These are phyloP conservation scores for Plectosphaerella sp. DNA, from an alignment of 2,329 filamentous ascomycete species.

Conservation along the genomic window DNA sequence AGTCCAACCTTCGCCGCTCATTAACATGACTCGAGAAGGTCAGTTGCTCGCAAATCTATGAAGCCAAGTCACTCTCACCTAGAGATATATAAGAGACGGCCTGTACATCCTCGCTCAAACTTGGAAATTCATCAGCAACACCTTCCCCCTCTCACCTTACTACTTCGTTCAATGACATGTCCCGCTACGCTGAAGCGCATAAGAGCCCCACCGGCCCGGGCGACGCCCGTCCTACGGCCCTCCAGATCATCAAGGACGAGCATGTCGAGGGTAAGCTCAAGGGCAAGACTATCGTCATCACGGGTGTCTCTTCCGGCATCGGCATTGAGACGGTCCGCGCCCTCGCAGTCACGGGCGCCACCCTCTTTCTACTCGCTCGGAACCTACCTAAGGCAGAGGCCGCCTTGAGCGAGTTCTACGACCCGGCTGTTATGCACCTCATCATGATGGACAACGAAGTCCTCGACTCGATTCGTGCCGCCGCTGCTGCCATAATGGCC, in stretches of 20 bases:
- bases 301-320: constrained; percentile 30
- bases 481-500: constrained; percentile 23
- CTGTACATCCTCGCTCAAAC: too few relatives aligned
- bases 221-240: constrained; percentile 33
- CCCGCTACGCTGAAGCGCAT: constrained; percentile 6
- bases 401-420: constrained; percentile 16
- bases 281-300: constrained; percentile 31
- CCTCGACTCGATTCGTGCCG: constrained; percentile 14
- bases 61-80: too few relatives aligned
- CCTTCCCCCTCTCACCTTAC: too few relatives aligned
- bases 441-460: constrained; percentile 8
- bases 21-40: too few relatives aligned
- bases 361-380: constrained; percentile 28
- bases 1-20: too few relatives aligned
- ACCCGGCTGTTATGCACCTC: constrained; percentile 1
- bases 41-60: too few relatives aligned
- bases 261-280: constrained; percentile 20
- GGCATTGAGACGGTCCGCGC: constrained; percentile 33
- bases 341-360: constrained; percentile 29
- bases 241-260: constrained; percentile 33
- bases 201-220: constrained; percentile 22
- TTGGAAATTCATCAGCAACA: too few relatives aligned
- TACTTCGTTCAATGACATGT: neutral
- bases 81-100: too few relatives aligned
- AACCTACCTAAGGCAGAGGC: constrained; percentile 25